Conservation (phyloP, 371 early-diverging fungal species). For the Rhizopus microsporus region DNA sequence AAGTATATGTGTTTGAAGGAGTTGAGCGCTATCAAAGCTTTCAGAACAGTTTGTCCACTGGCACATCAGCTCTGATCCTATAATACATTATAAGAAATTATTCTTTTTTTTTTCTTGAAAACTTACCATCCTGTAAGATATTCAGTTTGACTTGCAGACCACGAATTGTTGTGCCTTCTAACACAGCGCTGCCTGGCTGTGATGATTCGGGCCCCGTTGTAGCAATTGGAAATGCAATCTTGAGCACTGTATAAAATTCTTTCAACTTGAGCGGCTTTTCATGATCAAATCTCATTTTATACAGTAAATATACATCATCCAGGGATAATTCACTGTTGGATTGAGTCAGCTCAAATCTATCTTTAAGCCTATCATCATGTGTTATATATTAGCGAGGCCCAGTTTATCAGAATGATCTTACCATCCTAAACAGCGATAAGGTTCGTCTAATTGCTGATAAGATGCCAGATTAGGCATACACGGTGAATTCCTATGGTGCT, state of each 20-base stretch:
- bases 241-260: conserved; percentile 37
- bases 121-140: conserved; percentile 32
- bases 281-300: conserved; percentile 32
- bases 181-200: conserved; percentile 9
- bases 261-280: conserved; percentile 34
- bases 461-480: conserved; percentile 29
- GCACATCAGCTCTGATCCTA: conserved; percentile 36
- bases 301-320: conserved; percentile 35
- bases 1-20: conserved; percentile 52
- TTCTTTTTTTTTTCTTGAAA: not conserved
- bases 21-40: conserved; percentile 42
- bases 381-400: not conserved
- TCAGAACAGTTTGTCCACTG: conserved; percentile 59
- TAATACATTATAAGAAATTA: conserved; percentile 12
- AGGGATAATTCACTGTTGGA: conserved; percentile 23
- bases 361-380: conserved; percentile 29
- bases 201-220: conserved; percentile 5
- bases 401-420: conserved; percentile 3
- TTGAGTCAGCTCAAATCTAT: conserved; percentile 31
- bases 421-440: conserved; percentile 44
- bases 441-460: conserved; percentile 37
- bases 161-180: conserved; percentile 26
- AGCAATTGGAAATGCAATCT: conserved; percentile 35
- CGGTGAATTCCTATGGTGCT: conserved; percentile 21
- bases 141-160: conserved; percentile 36